phyloP scores from a whole-genome alignment of 129 eudicot genomes.

The Ambrosia trifida region DNA sequence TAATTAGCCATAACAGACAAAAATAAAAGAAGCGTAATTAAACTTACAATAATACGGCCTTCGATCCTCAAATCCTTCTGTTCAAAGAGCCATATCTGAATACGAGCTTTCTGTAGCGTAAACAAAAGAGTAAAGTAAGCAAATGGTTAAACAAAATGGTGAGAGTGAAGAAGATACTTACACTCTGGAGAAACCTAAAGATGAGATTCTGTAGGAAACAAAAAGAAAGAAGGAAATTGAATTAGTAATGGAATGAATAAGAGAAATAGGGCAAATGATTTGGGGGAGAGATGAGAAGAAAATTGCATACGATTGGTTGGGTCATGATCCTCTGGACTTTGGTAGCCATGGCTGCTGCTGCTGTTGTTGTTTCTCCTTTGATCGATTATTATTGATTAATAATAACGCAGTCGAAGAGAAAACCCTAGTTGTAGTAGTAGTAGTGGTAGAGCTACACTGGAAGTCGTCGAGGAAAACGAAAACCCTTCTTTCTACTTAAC shows the following conservation, averaged over 20 bases:
- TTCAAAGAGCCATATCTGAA: slow-evolving; percentile 85
- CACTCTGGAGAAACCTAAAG: slow-evolving; percentile 78
- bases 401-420: neutral
- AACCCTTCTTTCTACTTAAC: neutral
- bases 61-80: slow-evolving; percentile 86
- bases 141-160: neutral
- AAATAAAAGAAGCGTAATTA: neutral
- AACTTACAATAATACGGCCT: slow-evolving; percentile 71
- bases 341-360: slow-evolving; percentile 67
- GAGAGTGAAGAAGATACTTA: slow-evolving; percentile 27
- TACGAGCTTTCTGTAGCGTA: slow-evolving; percentile 63
- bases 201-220: slow-evolving; percentile 56
- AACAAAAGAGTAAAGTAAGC: neutral
- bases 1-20: no score
- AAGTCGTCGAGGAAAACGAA: neutral
- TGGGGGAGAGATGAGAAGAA: no score
- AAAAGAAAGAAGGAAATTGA: neutral
- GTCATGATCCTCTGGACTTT: slow-evolving; percentile 91
- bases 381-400: neutral
- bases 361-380: neutral
- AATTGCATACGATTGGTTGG: slow-evolving; percentile 62
- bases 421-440: slow-evolving; percentile 9
- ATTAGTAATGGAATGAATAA: neutral
- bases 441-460: neutral
- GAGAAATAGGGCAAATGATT: neutral